Base-by-base conservation (phyloP, 2,329 filamentous ascomycete genomes). In the Exophiala bonariae region DNA sequence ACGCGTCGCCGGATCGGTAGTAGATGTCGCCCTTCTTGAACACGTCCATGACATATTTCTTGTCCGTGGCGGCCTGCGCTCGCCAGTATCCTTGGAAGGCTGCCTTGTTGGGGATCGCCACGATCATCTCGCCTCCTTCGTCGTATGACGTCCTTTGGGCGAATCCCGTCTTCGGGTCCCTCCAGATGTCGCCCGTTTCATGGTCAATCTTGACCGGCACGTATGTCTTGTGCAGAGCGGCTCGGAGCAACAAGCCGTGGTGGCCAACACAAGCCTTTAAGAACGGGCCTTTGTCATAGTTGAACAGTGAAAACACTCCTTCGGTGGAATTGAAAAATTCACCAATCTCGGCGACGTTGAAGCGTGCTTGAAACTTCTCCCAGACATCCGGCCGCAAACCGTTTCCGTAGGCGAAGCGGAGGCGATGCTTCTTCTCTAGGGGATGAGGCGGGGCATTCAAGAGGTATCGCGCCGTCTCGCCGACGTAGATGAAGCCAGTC, bases 81-180 rank as follows among this genome's bases (percentile, higher is more conserved):
- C 83, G 81, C 66, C 85, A 89, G 68, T 96, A 96, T 2, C 90
- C 90, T 62, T 90, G 86, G 70, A 90, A 95, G 10, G 78, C 80
- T 23, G 75, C 73, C 26, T 73, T 67, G 39, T 85, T 79, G 56
- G 90, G 78, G 0, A 74, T 68, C 0, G 82, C 69, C 20, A 91
- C 85, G 2, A 95, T 72, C 11, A 91, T 86, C 66, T 92, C 87
- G n/a, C 87, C 86, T 3, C 86, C 86, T 33, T 81, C 73, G 11
- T 82, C 80, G 60, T 86, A 87, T 0, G 81, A 66, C 40, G 78
- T 75, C 20, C 85, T 77, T 22, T 70, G 71, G 1, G 79, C 86
- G 52, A 87, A 86, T 0, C 86, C 85, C 0, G 85, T 89, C 56
- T 77, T 76, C 0, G 80, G 74, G 61, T 89, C 80, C 11, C 86